Conservation (phyloP, 2,329 filamentous ascomycete species). For the Neofusicoccum laricinum region DNA sequence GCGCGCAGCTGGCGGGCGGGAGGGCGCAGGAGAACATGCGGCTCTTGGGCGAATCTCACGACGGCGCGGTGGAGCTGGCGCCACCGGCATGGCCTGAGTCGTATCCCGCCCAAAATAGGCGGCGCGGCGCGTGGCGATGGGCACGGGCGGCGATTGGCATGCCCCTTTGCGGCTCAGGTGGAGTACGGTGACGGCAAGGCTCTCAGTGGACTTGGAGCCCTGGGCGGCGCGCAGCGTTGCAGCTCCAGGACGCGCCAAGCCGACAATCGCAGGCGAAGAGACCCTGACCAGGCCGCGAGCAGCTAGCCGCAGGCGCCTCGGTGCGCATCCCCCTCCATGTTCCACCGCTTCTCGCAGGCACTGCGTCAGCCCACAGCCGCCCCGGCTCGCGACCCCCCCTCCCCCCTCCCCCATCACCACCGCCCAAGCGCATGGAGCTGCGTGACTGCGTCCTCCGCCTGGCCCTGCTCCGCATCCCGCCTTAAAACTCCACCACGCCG, state of each 20-base stretch:
- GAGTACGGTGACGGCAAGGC: slow-evolving; percentile 11
- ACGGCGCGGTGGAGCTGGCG: neutral
- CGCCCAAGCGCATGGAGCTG: slow-evolving; percentile 2
- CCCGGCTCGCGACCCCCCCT: neutral
- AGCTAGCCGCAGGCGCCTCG: neutral
- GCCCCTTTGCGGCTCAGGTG: slow-evolving; percentile 15
- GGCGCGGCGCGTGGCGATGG: slow-evolving; percentile 7
- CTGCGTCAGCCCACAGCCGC: slow-evolving; percentile 12
- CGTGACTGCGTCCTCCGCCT: slow-evolving; percentile 5
- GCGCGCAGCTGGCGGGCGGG: slow-evolving; percentile 1
- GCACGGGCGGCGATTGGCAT: slow-evolving; percentile 5
- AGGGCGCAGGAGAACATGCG: slow-evolving; percentile 12
- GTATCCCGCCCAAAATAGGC: slow-evolving; percentile 11
- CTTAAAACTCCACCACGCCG: slow-evolving; percentile 2
- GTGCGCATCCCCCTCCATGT: neutral
- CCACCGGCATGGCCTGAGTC: neutral
- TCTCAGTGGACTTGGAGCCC: slow-evolving; percentile 3
- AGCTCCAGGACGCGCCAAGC: neutral
- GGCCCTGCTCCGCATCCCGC: neutral
- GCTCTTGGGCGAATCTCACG: slow-evolving; percentile 13
- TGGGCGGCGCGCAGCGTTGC: neutral
- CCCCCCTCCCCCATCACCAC: slow-evolving; percentile 11
- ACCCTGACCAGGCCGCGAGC: neutral
- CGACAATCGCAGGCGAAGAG: neutral
- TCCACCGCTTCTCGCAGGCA: slow-evolving; percentile 2